phyloP scores from a whole-genome alignment of 2,329 filamentous ascomycete species.

The Alternaria brassicae region DNA sequence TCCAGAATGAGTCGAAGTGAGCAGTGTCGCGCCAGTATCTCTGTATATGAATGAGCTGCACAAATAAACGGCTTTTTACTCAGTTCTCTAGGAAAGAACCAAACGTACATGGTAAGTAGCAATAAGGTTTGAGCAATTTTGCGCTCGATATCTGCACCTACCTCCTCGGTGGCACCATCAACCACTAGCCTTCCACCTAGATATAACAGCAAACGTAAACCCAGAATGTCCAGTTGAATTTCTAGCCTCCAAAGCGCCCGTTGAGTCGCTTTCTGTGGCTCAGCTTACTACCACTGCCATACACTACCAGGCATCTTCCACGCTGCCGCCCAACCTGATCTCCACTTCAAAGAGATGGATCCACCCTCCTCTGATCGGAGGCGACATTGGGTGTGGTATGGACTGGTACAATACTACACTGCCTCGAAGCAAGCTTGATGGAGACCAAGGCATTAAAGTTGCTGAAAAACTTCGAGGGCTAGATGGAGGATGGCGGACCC shows the following conservation, averaged over 20 bases:
- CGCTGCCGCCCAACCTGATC: conserved; percentile 47
- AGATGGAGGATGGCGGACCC: conserved; percentile 45
- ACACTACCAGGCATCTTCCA: conserved; percentile 47
- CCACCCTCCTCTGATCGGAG: conserved; percentile 49
- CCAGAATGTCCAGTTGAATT: conserved; percentile 26
- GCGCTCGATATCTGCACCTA: conserved; percentile 23
- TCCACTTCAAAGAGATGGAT: conserved; percentile 48
- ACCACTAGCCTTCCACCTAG: conserved; percentile 5
- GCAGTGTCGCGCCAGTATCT: conserved; percentile 7
- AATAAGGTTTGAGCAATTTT: conserved; percentile 31
- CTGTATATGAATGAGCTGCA: not conserved
- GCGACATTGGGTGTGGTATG: conserved; percentile 53
- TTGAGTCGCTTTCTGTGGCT: conserved; percentile 40
- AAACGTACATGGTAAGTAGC: conserved; percentile 23
- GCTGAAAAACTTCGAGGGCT: conserved; percentile 47
- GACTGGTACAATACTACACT: conserved; percentile 48
- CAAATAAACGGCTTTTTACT: not conserved
- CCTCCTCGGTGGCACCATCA: not conserved
- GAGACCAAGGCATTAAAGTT: conserved; percentile 44
- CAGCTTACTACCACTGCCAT: conserved; percentile 44
- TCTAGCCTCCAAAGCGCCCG: conserved; percentile 36
- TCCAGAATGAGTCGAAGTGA: conserved; percentile 24
- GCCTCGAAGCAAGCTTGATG: conserved; percentile 40
- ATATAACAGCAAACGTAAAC: conserved; percentile 24
- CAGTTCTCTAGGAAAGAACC: conserved; percentile 24